A percentile compares a stretch with the other conserved stretches of the same genome.
phyloP scores from a whole-genome alignment of 2,329 filamentous ascomycete species.

The Colletotrichum acutatum region DNA sequence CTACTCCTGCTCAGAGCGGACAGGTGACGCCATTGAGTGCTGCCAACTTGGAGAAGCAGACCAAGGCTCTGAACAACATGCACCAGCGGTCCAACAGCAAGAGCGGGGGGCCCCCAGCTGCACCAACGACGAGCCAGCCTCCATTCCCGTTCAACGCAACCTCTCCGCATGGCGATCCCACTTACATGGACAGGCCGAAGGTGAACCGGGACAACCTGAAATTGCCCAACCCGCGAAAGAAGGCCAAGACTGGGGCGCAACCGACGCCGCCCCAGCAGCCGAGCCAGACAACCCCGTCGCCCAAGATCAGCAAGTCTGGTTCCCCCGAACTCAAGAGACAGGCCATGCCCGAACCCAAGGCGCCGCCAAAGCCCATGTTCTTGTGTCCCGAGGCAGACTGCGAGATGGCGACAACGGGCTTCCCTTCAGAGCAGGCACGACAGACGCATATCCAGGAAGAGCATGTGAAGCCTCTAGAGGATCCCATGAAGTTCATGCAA shows the following conservation, averaged over 20 bases:
- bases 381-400: slow-evolving; percentile 66
- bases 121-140: slow-evolving; percentile 67
- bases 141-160: slow-evolving; percentile 66
- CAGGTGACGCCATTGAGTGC: slow-evolving; percentile 52
- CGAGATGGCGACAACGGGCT: slow-evolving; percentile 60
- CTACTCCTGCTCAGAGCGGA: slow-evolving; percentile 9
- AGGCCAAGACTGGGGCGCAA: slow-evolving; percentile 59
- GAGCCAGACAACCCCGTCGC: slow-evolving; percentile 56
- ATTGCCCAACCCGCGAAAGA: slow-evolving; percentile 65
- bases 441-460: slow-evolving; percentile 67
- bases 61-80: slow-evolving; percentile 58
- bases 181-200: slow-evolving; percentile 62
- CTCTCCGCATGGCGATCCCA: slow-evolving; percentile 70
- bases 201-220: slow-evolving; percentile 65
- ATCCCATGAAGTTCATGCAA: slow-evolving; percentile 64
- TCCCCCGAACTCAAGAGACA: slow-evolving; percentile 59
- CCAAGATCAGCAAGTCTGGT: slow-evolving; percentile 57
- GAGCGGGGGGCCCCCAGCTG: slow-evolving; percentile 60
- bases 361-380: slow-evolving; percentile 54
- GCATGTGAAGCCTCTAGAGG: slow-evolving; percentile 64
- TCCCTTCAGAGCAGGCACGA: slow-evolving; percentile 64
- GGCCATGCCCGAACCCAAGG: slow-evolving; percentile 39
- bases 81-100: slow-evolving; percentile 58
- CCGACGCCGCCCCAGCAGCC: slow-evolving; percentile 50
- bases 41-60: slow-evolving; percentile 63